phyloP scores from a whole-genome alignment of 2,329 filamentous ascomycete genomes.

The Colletotrichum noveboracense region DNA sequence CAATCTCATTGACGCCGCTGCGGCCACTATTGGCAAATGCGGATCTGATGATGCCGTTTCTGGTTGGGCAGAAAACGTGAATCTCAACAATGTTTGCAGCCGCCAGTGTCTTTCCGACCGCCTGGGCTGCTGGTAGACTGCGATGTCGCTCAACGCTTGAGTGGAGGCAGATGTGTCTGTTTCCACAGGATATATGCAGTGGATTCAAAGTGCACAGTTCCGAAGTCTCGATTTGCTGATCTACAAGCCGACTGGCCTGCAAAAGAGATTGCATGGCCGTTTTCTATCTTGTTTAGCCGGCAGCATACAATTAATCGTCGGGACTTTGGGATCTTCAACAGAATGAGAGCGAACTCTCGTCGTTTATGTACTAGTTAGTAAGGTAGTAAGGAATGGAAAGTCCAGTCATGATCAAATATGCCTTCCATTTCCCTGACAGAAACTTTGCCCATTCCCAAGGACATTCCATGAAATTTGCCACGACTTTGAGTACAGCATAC shows the following conservation, averaged over 20 bases:
- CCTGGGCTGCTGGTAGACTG: neutral
- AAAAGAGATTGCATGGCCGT: rapidly evolving
- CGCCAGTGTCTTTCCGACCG: neutral
- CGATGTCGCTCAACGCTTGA: neutral
- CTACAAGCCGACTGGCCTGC: neutral
- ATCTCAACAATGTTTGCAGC: neutral
- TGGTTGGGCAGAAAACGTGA: neutral
- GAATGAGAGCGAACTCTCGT: neutral
- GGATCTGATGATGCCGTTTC: neutral
- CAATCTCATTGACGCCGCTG: neutral
- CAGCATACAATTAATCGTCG: rapidly evolving
- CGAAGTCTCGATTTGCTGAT: neutral
- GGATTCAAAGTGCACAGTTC: neutral
- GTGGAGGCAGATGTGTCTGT: neutral
- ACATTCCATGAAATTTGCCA: neutral
- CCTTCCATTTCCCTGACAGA: rapidly evolving
- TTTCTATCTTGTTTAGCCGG: rapidly evolving
- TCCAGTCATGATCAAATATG: neutral
- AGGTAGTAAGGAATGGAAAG: neutral
- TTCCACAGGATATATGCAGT: neutral
- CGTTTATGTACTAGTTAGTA: neutral
- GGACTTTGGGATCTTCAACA: rapidly evolving
- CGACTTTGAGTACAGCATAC: rapidly evolving
- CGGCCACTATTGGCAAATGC: neutral
- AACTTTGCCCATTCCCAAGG: rapidly evolving